These are phyloP conservation scores for Lanmaoa rubissima DNA, from an alignment of 768 basidiomycete genomes.

Conservation along the genomic window DNA sequence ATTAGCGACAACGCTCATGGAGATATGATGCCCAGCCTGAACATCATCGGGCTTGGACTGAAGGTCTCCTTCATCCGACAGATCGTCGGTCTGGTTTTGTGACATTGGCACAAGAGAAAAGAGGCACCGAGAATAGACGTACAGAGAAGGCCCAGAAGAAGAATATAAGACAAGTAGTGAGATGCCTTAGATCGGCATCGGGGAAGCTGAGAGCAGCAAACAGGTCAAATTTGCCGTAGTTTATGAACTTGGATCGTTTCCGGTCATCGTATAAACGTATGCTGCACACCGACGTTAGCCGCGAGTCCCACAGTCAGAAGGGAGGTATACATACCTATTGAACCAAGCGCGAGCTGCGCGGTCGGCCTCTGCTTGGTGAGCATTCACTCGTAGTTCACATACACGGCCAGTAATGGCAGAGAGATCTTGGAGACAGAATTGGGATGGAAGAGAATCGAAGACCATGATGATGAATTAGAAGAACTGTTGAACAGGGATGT, in stretches of 20 bases:
- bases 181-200: constrained; percentile 35
- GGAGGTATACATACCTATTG: constrained; percentile 22
- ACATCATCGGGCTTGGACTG: constrained; percentile 36
- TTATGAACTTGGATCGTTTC: constrained; percentile 35
- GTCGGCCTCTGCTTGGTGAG: constrained; percentile 35
- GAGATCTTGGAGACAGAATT: constrained; percentile 37
- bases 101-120: constrained; percentile 1
- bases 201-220: constrained; percentile 40
- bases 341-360: constrained; percentile 35
- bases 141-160: constrained; percentile 41
- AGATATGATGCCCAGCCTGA: constrained; percentile 33
- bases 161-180: constrained; percentile 37
- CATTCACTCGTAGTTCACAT: constrained; percentile 35
- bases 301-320: background rate
- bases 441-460: constrained; percentile 32
- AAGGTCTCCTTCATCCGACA: constrained; percentile 37
- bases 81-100: constrained; percentile 33
- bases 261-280: constrained; percentile 35
- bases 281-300: constrained; percentile 13
- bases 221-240: constrained; percentile 39
- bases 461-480: constrained; percentile 32
- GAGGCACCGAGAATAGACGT: background rate
- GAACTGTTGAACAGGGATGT: constrained; percentile 12
- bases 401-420: constrained; percentile 36
- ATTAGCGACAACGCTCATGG: too few relatives aligned